Evolutionary conservation across 2,329 filamentous ascomycete species (phyloP).

Genomic region (Alternaria rosae): DNA sequence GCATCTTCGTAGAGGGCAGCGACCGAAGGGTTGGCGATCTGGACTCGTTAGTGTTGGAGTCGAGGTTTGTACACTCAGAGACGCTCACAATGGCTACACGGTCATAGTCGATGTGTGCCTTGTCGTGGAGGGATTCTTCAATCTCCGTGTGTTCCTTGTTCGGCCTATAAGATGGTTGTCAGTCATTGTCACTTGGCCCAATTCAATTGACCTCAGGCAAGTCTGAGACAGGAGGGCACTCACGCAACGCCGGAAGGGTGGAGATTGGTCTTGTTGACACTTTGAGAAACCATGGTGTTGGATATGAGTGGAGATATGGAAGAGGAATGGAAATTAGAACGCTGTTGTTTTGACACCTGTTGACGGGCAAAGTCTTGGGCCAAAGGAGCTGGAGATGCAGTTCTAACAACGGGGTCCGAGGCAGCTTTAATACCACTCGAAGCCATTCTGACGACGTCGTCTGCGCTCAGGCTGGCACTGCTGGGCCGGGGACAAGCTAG

Average conservation of each 20-base stretch:
- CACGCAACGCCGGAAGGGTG: conserved; percentile 91
- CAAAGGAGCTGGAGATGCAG: conserved; percentile 56
- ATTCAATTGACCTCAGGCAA: neutral
- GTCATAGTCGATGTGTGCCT: conserved; percentile 98
- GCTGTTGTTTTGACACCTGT: conserved; percentile 64
- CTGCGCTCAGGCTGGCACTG: conserved; percentile 28
- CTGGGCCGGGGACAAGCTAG: conserved; percentile 33
- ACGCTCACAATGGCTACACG: conserved; percentile 89
- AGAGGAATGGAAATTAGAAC: conserved; percentile 66
- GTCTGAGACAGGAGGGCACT: conserved; percentile 53
- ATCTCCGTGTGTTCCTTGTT: conserved; percentile 91
- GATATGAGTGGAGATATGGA: conserved; percentile 54
- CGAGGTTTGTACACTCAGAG: neutral
- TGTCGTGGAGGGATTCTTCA: conserved; percentile 96
- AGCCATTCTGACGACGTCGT: conserved; percentile 42
- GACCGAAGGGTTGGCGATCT: conserved; percentile 91
- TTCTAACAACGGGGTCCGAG: conserved; percentile 44
- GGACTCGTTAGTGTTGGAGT: conserved; percentile 23
- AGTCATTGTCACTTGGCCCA: conserved; percentile 10
- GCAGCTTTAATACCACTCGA: conserved; percentile 48
- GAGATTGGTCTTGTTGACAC: conserved; percentile 89
- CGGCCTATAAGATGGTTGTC: conserved; percentile 64
- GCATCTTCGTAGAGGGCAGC: conserved; percentile 98
- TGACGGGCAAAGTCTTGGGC: conserved; percentile 65
- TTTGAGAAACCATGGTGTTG: conserved; percentile 56